Percentiles rank a stretch among this genome's conserved stretches.
Evolutionary conservation across 306 rosid genomes (phyloP).

Genomic region (Corylus americana): DNA sequence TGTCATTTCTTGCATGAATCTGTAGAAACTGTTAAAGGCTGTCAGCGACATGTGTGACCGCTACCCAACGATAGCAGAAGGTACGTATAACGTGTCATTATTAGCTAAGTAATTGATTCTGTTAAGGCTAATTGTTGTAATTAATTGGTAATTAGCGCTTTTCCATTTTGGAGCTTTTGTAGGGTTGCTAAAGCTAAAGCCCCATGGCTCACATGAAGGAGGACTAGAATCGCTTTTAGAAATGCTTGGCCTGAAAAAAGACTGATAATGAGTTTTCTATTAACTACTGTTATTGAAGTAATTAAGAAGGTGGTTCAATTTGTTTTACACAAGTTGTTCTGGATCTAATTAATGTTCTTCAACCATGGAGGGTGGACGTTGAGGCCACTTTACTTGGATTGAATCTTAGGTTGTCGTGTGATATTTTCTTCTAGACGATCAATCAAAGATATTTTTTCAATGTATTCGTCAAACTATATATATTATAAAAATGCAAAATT

Average conservation of each 20-base stretch:
- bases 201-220: conserved; percentile 13
- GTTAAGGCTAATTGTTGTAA: background rate
- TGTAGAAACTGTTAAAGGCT: conserved; percentile 50
- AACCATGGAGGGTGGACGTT: background rate
- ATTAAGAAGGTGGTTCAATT: background rate
- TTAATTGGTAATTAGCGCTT: background rate
- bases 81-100: conserved; percentile 25
- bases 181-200: conserved; percentile 15
- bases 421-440: background rate
- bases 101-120: background rate
- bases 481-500: background rate
- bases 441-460: background rate
- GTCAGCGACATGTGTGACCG: conserved; percentile 37
- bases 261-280: no score
- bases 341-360: background rate
- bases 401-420: background rate
- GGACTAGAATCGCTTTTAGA: conserved; percentile 5
- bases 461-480: background rate
- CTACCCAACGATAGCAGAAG: conserved; percentile 47
- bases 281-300: background rate
- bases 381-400: background rate
- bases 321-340: background rate
- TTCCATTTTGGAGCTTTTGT: background rate
- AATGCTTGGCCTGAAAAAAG: conserved; percentile 1
- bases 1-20: background rate